Base-by-base conservation (phyloP, 169 alveolate genomes). In the Haemoproteus tartakovskyi region DNA sequence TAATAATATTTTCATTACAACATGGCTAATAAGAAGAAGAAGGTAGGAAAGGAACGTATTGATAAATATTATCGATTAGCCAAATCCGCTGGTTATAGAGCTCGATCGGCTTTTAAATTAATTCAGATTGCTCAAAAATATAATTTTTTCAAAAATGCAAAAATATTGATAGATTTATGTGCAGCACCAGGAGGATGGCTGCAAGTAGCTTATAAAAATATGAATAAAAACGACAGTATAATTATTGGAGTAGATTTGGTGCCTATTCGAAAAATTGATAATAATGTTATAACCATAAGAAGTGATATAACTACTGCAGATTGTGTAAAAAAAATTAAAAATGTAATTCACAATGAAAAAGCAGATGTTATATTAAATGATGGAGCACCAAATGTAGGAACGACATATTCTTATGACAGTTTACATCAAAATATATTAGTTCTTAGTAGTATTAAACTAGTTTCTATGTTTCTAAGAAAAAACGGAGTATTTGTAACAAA, bases 101-200 rank as follows among this genome's bases (percentile, higher is more conserved):
- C 99, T 1, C 86, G 99, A 70, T 98, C 99, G 47, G 99, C 99
- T 43, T 98, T 97, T 87, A 98, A 98, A 87, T 88, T 98, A 50
- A 95, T 97, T 40, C 98, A 98, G 88, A 92, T 98, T 33, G 97
- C 97, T 37, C 95, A 95, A 81, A 97, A 95, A 87, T 96, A 88
- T 87, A 91, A 94, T 59, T 79, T 94, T 70, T 91, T 94, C 79
- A 85, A 80, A 56, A 79, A 92, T 78, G 90, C 93, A 79, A 80
- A 88, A 87, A 79, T 87, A 78, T 29, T 95, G 93, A 95, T 98
- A 18, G 99, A 98, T 91, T 91, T 98, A 45, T 98, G 99, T 92
- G 99, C 99, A 18, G 99, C 99, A 16, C 99, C 99, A 14, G 99
- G 99, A 9, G 99, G 99, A 8, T 98, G 99, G 99, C 88, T 95